phyloP scores from a whole-genome alignment of 768 basidiomycete species.

The Mycena latifolia region DNA sequence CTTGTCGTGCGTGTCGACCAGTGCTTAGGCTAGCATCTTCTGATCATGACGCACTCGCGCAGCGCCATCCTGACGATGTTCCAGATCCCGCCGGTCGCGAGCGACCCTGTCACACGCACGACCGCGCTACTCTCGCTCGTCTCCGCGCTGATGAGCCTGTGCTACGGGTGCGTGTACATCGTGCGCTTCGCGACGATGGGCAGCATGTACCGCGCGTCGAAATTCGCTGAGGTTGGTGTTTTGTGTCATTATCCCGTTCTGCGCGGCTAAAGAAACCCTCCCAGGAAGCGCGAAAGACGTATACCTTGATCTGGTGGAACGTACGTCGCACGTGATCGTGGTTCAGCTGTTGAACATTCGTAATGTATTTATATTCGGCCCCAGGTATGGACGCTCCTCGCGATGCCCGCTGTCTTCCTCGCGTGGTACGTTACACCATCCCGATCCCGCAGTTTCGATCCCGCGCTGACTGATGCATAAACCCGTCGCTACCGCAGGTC shows the following conservation, averaged over 20 bases:
- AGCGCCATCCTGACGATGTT: constrained; percentile 81
- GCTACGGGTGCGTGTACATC: constrained; percentile 81
- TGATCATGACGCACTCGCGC: constrained; percentile 1
- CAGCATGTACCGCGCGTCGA: constrained; percentile 76
- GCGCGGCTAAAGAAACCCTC: constrained; percentile 37
- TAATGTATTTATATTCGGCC: too few species aligned
- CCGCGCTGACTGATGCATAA: not conserved
- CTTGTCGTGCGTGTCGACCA: constrained; percentile 51
- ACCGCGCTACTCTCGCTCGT: constrained; percentile 73
- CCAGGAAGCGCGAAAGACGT: constrained; percentile 63
- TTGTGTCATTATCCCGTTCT: not conserved
- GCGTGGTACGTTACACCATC: constrained; percentile 60
- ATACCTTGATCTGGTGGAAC: constrained; percentile 58
- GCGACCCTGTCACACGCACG: constrained; percentile 73
- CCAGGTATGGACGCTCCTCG: constrained; percentile 68
- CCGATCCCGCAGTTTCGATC: not conserved
- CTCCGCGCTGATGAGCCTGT: constrained; percentile 77
- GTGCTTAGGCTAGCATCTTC: not conserved
- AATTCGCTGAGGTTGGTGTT: constrained; percentile 73
- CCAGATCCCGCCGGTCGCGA: constrained; percentile 64
- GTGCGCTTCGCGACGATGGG: constrained; percentile 80
- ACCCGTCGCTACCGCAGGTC: constrained; percentile 58
- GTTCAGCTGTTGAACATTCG: not conserved
- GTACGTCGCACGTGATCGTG: constrained; percentile 34
- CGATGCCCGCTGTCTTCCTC: constrained; percentile 78